These are phyloP conservation scores for Solanum virginianum DNA, from an alignment of 257 asterid species.

Conservation along the genomic window DNA sequence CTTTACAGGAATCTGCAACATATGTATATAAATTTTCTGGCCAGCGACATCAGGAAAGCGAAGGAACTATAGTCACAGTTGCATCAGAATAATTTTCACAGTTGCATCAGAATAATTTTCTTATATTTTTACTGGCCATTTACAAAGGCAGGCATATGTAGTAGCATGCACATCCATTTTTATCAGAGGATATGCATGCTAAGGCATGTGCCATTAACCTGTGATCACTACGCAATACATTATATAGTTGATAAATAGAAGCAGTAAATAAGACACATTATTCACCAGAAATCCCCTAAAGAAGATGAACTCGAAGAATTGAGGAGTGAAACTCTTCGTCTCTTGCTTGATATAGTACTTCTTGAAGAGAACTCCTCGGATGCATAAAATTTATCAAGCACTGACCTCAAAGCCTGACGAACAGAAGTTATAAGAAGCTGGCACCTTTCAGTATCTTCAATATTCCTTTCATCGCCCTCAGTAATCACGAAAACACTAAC, in stretches of 20 bases:
- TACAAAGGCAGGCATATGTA: conserved; percentile 38
- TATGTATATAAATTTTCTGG: background rate
- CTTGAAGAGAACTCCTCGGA: conserved; percentile 64
- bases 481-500: conserved; percentile 47
- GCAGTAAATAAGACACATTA: background rate
- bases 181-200: conserved; percentile 49
- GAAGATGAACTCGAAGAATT: conserved; percentile 33
- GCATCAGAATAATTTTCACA: background rate
- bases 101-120: background rate
- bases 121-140: background rate
- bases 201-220: conserved; percentile 37
- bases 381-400: conserved; percentile 74
- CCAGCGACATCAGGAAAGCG: background rate
- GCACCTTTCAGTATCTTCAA: conserved; percentile 15
- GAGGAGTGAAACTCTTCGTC: conserved; percentile 48
- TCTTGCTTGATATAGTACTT: conserved; percentile 40
- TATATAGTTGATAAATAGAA: background rate
- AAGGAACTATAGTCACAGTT: background rate
- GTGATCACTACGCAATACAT: background rate
- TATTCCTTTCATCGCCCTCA: conserved; percentile 10
- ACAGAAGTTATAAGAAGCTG: conserved; percentile 32
- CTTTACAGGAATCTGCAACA: background rate
- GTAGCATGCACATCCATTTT: conserved; percentile 53
- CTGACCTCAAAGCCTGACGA: conserved; percentile 45
- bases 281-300: conserved; percentile 46